These are phyloP conservation scores for Pichia sp. DNA, from an alignment of 1,139 yeast species.

Conservation along the genomic window DNA sequence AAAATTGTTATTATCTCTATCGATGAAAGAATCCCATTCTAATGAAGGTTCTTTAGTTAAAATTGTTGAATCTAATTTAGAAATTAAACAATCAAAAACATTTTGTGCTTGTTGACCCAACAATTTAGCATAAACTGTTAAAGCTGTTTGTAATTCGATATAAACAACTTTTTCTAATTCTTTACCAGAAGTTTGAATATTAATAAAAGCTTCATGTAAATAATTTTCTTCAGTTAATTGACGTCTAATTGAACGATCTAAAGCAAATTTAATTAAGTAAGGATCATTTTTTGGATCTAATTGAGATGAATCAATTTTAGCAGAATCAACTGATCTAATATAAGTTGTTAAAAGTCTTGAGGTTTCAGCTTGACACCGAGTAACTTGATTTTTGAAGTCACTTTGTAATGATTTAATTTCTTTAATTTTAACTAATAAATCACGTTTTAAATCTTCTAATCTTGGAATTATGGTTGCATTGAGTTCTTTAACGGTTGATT, in stretches of 20 bases:
- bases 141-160: slow-evolving; percentile 75
- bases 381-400: slow-evolving; percentile 74
- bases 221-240: slow-evolving; percentile 82
- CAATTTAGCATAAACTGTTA: slow-evolving; percentile 63
- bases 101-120: slow-evolving; percentile 65
- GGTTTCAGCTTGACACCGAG: slow-evolving; percentile 63
- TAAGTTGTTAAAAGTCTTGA: slow-evolving; percentile 46
- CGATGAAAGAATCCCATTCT: slow-evolving; percentile 86
- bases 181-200: slow-evolving; percentile 81
- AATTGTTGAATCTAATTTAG: slow-evolving; percentile 67
- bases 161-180: slow-evolving; percentile 87
- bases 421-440: slow-evolving; percentile 74
- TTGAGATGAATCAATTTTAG: slow-evolving; percentile 29
- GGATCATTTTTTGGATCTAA: slow-evolving; percentile 60
- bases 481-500: slow-evolving; percentile 67
- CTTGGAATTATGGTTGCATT: slow-evolving; percentile 68
- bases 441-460: slow-evolving; percentile 78
- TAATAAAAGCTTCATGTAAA: slow-evolving; percentile 79
- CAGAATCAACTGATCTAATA: slow-evolving; percentile 40
- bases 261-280: slow-evolving; percentile 59
- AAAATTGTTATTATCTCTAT: slow-evolving; percentile 65
- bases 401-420: slow-evolving; percentile 77
- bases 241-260: slow-evolving; percentile 71
- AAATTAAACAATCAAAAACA: slow-evolving; percentile 57
- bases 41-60: slow-evolving; percentile 68